These are phyloP conservation scores for Leptomonas pyrrhocoris DNA, from an alignment of 208 protist species.

Conservation along the genomic window DNA sequence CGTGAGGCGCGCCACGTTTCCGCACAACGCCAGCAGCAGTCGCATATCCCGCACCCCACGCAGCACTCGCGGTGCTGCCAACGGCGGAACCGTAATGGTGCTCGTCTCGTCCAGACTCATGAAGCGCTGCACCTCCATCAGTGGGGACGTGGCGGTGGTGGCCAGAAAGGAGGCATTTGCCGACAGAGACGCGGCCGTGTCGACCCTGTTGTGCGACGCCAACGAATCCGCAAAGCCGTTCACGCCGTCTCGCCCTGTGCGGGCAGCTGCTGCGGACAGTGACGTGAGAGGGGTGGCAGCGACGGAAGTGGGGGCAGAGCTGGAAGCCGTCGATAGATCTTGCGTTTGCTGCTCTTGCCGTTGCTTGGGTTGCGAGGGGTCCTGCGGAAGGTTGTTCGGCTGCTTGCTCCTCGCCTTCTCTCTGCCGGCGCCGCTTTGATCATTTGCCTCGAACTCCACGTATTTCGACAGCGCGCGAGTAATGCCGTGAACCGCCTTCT, in stretches of 20 bases:
- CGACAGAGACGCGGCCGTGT: not conserved
- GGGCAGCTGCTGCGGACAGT: slow-evolving; percentile 6
- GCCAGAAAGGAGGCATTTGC: slow-evolving; percentile 8
- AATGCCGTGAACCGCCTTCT: slow-evolving; percentile 52
- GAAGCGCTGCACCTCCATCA: not conserved
- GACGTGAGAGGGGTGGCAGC: slow-evolving; percentile 20
- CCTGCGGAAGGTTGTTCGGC: not conserved
- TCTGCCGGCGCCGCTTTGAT: not conserved
- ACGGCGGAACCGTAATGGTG: not conserved
- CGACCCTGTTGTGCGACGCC: not conserved
- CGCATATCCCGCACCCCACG: slow-evolving; percentile 28
- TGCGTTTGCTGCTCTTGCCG: not conserved
- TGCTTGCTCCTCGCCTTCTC: not conserved
- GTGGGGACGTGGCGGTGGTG: not conserved
- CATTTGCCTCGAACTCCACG: slow-evolving; percentile 36
- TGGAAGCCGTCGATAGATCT: not conserved
- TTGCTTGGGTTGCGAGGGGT: too few relatives aligned
- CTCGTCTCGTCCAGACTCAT: not conserved
- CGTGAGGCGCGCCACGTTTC: slow-evolving; percentile 26
- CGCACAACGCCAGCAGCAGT: slow-evolving; percentile 35
- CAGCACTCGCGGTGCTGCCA: slow-evolving; percentile 4
- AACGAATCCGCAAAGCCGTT: slow-evolving; percentile 9
- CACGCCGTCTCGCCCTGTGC: not conserved
- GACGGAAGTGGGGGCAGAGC: slow-evolving; percentile 14
- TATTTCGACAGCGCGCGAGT: slow-evolving; percentile 64